Conservation (phyloP, 805 yeast genomes). For the Lipomyces starkeyi region DNA sequence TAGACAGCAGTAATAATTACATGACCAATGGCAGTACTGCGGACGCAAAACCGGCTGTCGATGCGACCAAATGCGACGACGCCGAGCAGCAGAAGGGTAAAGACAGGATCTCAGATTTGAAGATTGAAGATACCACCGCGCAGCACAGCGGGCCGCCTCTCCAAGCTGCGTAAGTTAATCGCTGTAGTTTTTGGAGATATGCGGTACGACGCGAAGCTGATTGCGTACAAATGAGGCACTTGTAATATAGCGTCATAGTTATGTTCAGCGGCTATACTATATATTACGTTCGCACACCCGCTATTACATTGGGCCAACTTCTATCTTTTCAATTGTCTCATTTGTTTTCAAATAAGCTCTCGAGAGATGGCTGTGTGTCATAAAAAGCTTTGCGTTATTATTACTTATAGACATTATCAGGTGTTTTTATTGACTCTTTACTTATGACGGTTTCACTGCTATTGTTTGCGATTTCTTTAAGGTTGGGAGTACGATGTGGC, state of each 20-base stretch:
- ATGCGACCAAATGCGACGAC: background rate
- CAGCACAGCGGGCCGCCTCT: background rate
- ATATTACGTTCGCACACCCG: background rate
- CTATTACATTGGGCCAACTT: background rate
- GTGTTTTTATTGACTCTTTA: background rate
- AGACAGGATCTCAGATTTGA: slow-evolving; percentile 1
- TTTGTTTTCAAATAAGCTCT: background rate
- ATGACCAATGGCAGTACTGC: slow-evolving; percentile 5
- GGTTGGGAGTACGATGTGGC: background rate
- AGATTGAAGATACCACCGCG: slow-evolving; percentile 9
- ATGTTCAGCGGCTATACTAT: background rate
- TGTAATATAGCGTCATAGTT: background rate
- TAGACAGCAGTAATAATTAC: background rate
- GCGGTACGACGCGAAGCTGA: background rate
- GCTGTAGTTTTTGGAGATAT: background rate
- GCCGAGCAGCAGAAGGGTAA: slow-evolving; percentile 1
- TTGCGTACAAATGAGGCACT: background rate
- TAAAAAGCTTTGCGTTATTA: background rate
- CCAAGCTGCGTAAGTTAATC: background rate
- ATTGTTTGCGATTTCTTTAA: background rate
- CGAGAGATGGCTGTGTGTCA: background rate
- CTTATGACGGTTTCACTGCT: background rate
- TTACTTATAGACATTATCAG: slow-evolving; percentile 2
- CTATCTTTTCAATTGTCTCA: background rate
- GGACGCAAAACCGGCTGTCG: background rate